A percentile compares a stretch with the other conserved stretches of the same genome.
These are phyloP conservation scores for Yamadazyma diddensiae DNA, from an alignment of 1,139 yeast species.

Conservation along the genomic window DNA sequence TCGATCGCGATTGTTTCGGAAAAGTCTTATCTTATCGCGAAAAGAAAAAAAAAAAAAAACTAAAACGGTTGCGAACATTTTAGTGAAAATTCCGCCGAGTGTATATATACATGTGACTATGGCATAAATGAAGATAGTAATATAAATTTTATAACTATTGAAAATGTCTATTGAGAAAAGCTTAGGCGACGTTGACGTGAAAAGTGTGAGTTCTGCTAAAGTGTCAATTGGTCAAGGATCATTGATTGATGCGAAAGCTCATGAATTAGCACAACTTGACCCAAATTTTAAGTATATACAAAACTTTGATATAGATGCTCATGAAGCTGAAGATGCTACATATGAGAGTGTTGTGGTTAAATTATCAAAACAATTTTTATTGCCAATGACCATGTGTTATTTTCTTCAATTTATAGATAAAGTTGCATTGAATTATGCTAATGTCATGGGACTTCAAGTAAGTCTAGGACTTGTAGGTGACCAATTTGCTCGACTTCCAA, in stretches of 20 bases:
- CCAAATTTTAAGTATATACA: slow-evolving; percentile 15
- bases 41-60: neutral
- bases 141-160: too few relatives aligned
- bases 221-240: slow-evolving; percentile 7
- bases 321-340: slow-evolving; percentile 13
- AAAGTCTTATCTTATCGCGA: neutral
- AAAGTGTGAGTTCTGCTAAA: slow-evolving; percentile 8
- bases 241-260: slow-evolving; percentile 1
- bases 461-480: slow-evolving; percentile 24
- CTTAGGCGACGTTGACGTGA: slow-evolving; percentile 14
- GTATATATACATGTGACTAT: neutral
- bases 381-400: slow-evolving; percentile 27
- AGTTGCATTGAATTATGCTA: slow-evolving; percentile 41
- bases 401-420: slow-evolving; percentile 45
- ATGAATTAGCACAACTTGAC: slow-evolving; percentile 9
- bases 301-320: slow-evolving; percentile 14
- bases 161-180: slow-evolving; percentile 8
- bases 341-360: slow-evolving; percentile 13
- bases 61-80: neutral
- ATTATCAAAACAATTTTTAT: slow-evolving; percentile 47
- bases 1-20: too few relatives aligned
- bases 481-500: slow-evolving; percentile 39
- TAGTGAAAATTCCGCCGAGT: neutral
- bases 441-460: slow-evolving; percentile 46
- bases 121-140: neutral